phyloP scores from a whole-genome alignment of 192 early-diverging fungal genomes.

The Gaertneriomyces semiglobifer region DNA sequence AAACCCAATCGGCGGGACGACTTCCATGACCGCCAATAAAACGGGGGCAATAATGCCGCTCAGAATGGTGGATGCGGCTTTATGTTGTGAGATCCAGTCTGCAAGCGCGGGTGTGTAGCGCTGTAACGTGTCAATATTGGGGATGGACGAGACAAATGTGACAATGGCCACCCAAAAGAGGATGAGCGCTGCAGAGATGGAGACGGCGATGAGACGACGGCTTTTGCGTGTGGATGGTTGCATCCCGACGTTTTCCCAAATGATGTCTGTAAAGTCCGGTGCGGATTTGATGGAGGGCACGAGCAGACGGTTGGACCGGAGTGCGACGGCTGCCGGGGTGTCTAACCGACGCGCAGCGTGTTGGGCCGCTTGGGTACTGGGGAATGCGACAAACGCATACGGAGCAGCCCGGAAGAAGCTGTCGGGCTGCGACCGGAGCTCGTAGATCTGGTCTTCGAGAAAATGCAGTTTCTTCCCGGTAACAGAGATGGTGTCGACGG shows the following conservation, averaged over 20 bases:
- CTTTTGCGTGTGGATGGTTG: constrained; percentile 12
- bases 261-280: constrained; percentile 46
- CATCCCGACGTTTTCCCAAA: constrained; percentile 51
- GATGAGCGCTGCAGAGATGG: constrained; percentile 31
- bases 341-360: constrained; percentile 20
- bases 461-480: constrained; percentile 26
- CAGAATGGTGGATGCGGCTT: constrained; percentile 22
- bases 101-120: constrained; percentile 9
- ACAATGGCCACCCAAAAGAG: constrained; percentile 33
- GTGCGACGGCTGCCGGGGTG: constrained; percentile 4
- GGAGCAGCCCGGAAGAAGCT: constrained; percentile 28
- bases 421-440: constrained; percentile 32
- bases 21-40: constrained; percentile 33
- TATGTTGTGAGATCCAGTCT: constrained; percentile 22
- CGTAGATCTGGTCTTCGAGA: constrained; percentile 48
- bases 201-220: constrained; percentile 34
- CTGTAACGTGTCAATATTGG: constrained; percentile 12
- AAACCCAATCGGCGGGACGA: constrained; percentile 37
- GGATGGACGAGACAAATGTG: constrained; percentile 28
- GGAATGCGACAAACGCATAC: constrained; percentile 40
- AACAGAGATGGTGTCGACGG: constrained; percentile 42
- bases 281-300: constrained; percentile 31
- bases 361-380: constrained; percentile 33
- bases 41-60: constrained; percentile 35
- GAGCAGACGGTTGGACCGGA: background rate